These are phyloP conservation scores for Pneumocystis wakefieldiae DNA, from an alignment of 1,139 yeast genomes.

Conservation along the genomic window DNA sequence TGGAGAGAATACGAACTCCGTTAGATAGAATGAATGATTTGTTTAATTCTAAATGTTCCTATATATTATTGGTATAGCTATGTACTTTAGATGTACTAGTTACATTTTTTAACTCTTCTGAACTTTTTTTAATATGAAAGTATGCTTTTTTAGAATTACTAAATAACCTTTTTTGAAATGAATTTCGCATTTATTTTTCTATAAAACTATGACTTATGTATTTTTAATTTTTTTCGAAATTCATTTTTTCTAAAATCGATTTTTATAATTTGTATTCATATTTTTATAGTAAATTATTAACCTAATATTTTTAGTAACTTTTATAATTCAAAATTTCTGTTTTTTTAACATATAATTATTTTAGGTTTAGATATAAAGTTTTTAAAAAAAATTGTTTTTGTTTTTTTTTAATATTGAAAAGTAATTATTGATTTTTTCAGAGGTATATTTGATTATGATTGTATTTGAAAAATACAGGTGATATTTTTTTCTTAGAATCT, in stretches of 20 bases:
- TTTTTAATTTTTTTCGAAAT: background rate
- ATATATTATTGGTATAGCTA: background rate
- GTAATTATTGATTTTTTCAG: background rate
- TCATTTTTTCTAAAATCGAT: background rate
- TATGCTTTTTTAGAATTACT: background rate
- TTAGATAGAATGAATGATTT: constrained; percentile 32
- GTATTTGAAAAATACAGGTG: background rate
- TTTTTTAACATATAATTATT: background rate
- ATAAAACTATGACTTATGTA: background rate
- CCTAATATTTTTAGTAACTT: background rate
- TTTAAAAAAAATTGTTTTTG: background rate
- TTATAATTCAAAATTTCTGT: background rate
- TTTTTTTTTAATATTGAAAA: background rate
- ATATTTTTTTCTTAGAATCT: background rate
- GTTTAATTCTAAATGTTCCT: background rate
- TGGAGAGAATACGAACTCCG: constrained; percentile 74
- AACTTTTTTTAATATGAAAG: background rate
- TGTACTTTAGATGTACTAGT: background rate
- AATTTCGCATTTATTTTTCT: background rate
- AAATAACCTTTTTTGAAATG: background rate
- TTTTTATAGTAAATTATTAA: background rate
- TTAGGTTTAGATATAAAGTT: background rate
- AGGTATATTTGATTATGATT: background rate
- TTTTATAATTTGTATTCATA: background rate
- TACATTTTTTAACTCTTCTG: background rate